Conservation (phyloP, 208 protist genomes). For the Wallacemonas collosoma region DNA sequence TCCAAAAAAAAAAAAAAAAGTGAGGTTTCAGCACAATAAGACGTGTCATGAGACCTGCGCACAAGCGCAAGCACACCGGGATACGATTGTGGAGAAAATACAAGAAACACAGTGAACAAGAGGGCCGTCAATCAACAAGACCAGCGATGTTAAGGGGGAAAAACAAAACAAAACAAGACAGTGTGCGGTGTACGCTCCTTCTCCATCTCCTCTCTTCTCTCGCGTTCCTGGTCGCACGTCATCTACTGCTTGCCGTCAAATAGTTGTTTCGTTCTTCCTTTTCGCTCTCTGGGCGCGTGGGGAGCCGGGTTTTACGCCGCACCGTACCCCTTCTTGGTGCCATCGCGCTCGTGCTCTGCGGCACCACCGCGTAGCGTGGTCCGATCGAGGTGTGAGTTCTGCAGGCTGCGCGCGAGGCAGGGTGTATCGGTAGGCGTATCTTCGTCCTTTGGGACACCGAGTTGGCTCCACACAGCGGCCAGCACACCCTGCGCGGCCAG, state of each 20-base stretch:
- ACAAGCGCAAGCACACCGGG: too few relatives aligned
- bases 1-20: background rate
- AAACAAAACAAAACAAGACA: conserved; percentile 11
- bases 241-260: background rate
- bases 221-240: background rate
- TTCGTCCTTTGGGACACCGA: conserved; percentile 43
- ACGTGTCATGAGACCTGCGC: too few relatives aligned
- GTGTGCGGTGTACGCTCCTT: background rate
- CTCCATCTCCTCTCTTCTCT: background rate
- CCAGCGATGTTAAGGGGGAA: background rate
- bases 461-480: conserved; percentile 49
- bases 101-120: background rate
- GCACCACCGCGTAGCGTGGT: background rate
- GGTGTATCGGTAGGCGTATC: conserved; percentile 26
- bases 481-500: conserved; percentile 51
- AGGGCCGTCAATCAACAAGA: too few relatives aligned
- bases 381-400: conserved; percentile 3
- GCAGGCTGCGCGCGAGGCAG: conserved; percentile 22
- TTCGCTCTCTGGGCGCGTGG: background rate
- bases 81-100: too few relatives aligned
- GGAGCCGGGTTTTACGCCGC: background rate
- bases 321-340: background rate
- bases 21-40: background rate
- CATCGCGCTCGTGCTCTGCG: background rate
- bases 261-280: background rate